These are phyloP conservation scores for Lactarius psammicola DNA, from an alignment of 768 basidiomycete species.

Conservation along the genomic window DNA sequence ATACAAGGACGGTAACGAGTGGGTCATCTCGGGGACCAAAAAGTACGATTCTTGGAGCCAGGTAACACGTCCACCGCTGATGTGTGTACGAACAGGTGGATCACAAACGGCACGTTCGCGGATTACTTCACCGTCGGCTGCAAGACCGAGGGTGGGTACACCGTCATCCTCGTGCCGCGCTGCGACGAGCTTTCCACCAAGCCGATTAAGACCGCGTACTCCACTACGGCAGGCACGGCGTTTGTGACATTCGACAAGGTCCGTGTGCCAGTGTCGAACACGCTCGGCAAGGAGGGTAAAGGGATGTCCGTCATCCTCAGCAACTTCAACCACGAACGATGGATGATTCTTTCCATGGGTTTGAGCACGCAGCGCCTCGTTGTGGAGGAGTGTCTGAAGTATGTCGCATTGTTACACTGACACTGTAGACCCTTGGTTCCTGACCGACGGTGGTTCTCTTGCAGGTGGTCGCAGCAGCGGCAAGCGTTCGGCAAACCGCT, in stretches of 20 bases:
- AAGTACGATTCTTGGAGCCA: constrained; percentile 49
- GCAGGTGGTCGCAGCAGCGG: constrained; percentile 85
- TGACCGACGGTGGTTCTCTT: constrained; percentile 15
- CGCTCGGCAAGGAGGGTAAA: constrained; percentile 80
- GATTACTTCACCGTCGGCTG: constrained; percentile 85
- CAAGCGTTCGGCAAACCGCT: constrained; percentile 89
- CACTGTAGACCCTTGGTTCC: neutral
- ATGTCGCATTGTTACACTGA: constrained; percentile 25
- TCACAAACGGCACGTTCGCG: constrained; percentile 82
- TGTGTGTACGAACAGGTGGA: constrained; percentile 57
- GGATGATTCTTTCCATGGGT: constrained; percentile 77
- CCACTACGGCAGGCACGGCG: constrained; percentile 85
- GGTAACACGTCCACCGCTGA: neutral
- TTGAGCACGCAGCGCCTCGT: constrained; percentile 74
- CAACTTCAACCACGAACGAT: constrained; percentile 89
- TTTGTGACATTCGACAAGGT: constrained; percentile 78
- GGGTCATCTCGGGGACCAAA: constrained; percentile 91
- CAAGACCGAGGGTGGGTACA: constrained; percentile 69
- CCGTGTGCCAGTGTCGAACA: constrained; percentile 82
- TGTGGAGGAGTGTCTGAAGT: constrained; percentile 92
- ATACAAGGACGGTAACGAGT: constrained; percentile 77
- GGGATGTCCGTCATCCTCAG: constrained; percentile 82
- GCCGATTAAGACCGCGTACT: constrained; percentile 91
- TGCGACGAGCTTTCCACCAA: constrained; percentile 76
- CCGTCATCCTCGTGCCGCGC: constrained; percentile 73